Base-by-base conservation (phyloP, 176 grass and related monocot species). In the Eragrostis nindensis region DNA sequence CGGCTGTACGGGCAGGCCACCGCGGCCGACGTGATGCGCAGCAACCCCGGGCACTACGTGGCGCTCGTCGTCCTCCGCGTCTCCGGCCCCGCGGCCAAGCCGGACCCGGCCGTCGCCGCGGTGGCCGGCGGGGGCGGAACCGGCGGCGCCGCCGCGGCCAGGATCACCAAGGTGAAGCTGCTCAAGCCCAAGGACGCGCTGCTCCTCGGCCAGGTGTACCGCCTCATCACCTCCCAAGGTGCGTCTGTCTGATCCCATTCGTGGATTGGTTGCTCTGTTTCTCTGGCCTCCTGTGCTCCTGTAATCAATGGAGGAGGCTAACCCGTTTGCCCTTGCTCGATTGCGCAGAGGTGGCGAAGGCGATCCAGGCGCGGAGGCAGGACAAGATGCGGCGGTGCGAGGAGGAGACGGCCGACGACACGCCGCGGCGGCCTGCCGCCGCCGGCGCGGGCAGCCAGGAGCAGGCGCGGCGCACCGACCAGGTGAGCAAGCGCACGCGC, bases 161-260 rank as follows among this genome's bases (percentile, higher is more conserved):
- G 63, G 78, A 74, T 94, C 86, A 95, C 91, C 39, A 92, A 92
- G 82, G 69, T 99, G 29, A 99, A 99, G 89, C 87, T 99, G 36
- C 93, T 96, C 46, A 90, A 92, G 77, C 89, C 97, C 6, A 73
- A 87, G 75, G 93, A 99, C 62, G 77, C 76, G 8, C 88, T 99
- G 36, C 85, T 77, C 16, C 84, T 99, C 11, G 97, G 97, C 18
- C 82, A 95, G 49, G 93, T 95, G 13, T 99, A 99, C 44, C 93
- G 97, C 47, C 97, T 99, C 39, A 79, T 99, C 80, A 99, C 90
- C 45, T 93, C 92, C 43, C 92, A 95, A 93, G 92, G 92, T 98
- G 56, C 29, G 74, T 16, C 18, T 8, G n/a, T n/a, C n/a, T n/a
- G n/a, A n/a, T n/a, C n/a, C n/a, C n/a, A n/a, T n/a, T 17, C 41